Conservation (phyloP, 768 basidiomycete genomes). For the Cystobasidium ongulense region DNA sequence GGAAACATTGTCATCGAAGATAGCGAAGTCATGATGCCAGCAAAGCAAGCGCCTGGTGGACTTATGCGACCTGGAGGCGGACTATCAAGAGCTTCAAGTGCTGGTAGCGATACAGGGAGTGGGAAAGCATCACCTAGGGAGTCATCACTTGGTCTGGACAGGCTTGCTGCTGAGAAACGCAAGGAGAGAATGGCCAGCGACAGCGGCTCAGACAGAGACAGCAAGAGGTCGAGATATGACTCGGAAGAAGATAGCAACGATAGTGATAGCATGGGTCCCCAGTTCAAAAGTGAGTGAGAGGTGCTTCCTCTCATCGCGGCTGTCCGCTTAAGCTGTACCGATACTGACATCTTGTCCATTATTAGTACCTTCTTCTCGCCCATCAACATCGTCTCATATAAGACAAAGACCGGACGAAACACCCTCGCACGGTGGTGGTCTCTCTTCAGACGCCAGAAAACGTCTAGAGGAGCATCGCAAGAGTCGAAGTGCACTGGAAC, state of each 20-base stretch:
- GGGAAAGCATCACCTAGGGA: conserved; percentile 57
- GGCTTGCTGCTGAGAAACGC: conserved; percentile 78
- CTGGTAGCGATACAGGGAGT: conserved; percentile 55
- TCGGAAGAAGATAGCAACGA: conserved; percentile 48
- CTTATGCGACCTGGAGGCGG: conserved; percentile 25
- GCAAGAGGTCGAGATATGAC: conserved; percentile 61
- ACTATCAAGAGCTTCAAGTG: background rate
- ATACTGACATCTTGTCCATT: conserved; percentile 2
- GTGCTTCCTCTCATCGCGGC: too few species aligned
- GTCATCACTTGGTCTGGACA: conserved; percentile 75
- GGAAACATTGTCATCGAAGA: conserved; percentile 35
- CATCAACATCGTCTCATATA: conserved; percentile 55
- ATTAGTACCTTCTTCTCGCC: conserved; percentile 54
- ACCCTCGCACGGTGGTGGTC: conserved; percentile 81
- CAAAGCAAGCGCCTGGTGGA: conserved; percentile 32
- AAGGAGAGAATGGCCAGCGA: conserved; percentile 49
- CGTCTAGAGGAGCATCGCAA: conserved; percentile 67
- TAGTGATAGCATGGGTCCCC: conserved; percentile 51
- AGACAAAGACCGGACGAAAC: conserved; percentile 80
- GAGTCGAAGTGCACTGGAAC: background rate
- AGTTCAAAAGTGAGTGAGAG: conserved; percentile 71
- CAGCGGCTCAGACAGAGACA: conserved; percentile 48
- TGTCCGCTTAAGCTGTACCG: background rate
- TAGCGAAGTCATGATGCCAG: conserved; percentile 38
- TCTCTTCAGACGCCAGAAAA: conserved; percentile 65